Percentiles rank a stretch among this genome's conserved stretches.
Evolutionary conservation across 768 basidiomycete genomes (phyloP).

Genomic region (Russula dissimulans): DNA sequence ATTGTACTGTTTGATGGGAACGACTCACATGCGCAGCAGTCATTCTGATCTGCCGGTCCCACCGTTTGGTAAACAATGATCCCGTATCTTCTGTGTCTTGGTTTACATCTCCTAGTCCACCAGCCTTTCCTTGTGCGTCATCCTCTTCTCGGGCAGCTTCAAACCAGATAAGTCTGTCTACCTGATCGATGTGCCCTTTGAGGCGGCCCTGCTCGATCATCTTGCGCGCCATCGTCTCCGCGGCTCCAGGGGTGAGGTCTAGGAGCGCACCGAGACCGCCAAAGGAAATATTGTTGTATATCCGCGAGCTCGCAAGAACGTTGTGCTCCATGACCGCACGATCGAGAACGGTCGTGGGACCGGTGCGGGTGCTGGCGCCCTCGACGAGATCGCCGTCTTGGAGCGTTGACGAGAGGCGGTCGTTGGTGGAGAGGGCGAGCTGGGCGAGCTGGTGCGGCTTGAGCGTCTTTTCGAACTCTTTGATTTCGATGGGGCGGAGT

Average conservation of each 20-base stretch:
- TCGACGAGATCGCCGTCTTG: constrained; percentile 49
- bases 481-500: constrained; percentile 79
- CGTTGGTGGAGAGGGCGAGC: constrained; percentile 76
- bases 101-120: constrained; percentile 81
- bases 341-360: constrained; percentile 92
- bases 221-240: constrained; percentile 93
- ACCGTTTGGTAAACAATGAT: constrained; percentile 84
- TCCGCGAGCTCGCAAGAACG: constrained; percentile 89
- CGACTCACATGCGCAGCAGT: constrained; percentile 74
- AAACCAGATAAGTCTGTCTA: constrained; percentile 90
- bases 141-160: constrained; percentile 82
- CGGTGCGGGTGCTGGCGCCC: constrained; percentile 64
- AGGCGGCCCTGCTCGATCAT: constrained; percentile 98
- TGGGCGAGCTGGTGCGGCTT: constrained; percentile 93
- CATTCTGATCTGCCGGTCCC: constrained; percentile 89
- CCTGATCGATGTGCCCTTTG: constrained; percentile 91
- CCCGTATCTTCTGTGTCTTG: constrained; percentile 84
- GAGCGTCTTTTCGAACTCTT: constrained; percentile 79
- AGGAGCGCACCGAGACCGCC: constrained; percentile 84
- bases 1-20: not conserved
- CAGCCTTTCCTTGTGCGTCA: constrained; percentile 88
- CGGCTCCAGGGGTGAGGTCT: constrained; percentile 83
- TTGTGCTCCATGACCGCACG: constrained; percentile 99
- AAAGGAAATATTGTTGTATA: constrained; percentile 97
- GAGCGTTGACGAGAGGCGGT: constrained; percentile 61